Conservation (phyloP, 2,329 filamentous ascomycete genomes). For the Aaosphaeria arxii region DNA sequence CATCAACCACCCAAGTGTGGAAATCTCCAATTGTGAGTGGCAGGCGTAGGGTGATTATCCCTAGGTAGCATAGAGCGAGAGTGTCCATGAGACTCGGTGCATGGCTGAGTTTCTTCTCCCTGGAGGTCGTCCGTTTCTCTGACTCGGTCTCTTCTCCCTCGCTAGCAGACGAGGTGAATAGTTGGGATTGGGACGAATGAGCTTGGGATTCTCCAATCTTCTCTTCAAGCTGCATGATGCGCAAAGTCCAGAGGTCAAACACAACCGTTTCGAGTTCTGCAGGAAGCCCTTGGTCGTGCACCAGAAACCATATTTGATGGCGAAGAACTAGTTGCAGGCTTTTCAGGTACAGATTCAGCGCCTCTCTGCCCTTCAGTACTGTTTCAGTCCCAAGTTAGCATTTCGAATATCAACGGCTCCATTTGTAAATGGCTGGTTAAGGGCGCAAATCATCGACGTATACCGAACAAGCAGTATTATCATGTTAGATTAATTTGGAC, state of each 20-base stretch:
- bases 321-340: constrained; percentile 80
- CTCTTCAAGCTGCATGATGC: constrained; percentile 57
- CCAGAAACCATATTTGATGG: constrained; percentile 74
- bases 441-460: no score
- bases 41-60: constrained; percentile 68
- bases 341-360: constrained; percentile 76
- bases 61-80: constrained; percentile 77
- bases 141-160: constrained; percentile 41
- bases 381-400: constrained; percentile 2
- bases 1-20: constrained; percentile 61
- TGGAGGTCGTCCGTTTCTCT: constrained; percentile 29
- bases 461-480: no score
- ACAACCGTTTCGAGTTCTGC: constrained; percentile 75
- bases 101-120: constrained; percentile 49
- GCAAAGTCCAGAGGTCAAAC: constrained; percentile 80
- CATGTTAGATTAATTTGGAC: background rate
- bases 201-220: constrained; percentile 37
- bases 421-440: background rate
- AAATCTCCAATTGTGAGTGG: constrained; percentile 76
- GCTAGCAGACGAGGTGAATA: constrained; percentile 56
- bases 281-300: constrained; percentile 64
- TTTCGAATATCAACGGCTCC: background rate
- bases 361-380: constrained; percentile 65
- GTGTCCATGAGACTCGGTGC: constrained; percentile 70
- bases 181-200: constrained; percentile 41